phyloP scores from a whole-genome alignment of 2,329 filamentous ascomycete species.

The Nemania serpens region DNA sequence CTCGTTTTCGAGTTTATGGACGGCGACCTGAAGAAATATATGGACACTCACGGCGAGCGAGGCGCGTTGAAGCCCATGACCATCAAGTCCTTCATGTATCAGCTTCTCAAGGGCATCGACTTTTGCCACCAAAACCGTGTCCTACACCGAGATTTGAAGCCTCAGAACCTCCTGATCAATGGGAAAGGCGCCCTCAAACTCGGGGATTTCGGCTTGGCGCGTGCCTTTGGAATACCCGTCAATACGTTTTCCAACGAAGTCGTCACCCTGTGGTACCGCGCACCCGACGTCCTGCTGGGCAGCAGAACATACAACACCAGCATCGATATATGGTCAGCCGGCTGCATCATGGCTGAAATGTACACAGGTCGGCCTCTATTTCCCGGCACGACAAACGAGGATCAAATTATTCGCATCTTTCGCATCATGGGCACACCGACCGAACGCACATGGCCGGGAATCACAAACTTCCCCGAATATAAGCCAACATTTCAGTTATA shows the following conservation, averaged over 20 bases:
- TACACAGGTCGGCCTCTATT: conserved; percentile 95
- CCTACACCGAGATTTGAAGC: conserved; percentile 92
- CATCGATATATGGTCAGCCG: conserved; percentile 99
- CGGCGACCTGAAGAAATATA: conserved; percentile 96
- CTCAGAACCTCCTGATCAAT: conserved; percentile 96
- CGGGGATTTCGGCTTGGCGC: conserved; percentile 90
- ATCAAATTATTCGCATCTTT: conserved; percentile 97
- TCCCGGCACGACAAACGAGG: conserved; percentile 96
- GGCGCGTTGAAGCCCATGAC: conserved; percentile 86
- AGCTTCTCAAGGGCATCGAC: conserved; percentile 91
- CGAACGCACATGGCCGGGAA: conserved; percentile 93
- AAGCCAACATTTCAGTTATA: conserved; percentile 95
- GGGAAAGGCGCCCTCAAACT: conserved; percentile 88
- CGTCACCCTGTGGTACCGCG: conserved; percentile 96
- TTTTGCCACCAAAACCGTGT: conserved; percentile 98
- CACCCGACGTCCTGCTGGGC: conserved; percentile 91
- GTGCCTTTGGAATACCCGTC: conserved; percentile 94
- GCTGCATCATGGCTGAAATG: conserved; percentile 99
- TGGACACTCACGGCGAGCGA: conserved; percentile 90
- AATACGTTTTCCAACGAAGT: conserved; percentile 99
- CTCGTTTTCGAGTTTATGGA: conserved; percentile 99
- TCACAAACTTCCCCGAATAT: conserved; percentile 96
- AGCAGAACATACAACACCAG: conserved; percentile 98
- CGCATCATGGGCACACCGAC: conserved; percentile 97
- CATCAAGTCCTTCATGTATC: conserved; percentile 99